Evolutionary conservation across 148 eudicot genomes (phyloP), one percentile per base, ranked within the genome.

Genomic region (Agrostemma githago): DNA sequence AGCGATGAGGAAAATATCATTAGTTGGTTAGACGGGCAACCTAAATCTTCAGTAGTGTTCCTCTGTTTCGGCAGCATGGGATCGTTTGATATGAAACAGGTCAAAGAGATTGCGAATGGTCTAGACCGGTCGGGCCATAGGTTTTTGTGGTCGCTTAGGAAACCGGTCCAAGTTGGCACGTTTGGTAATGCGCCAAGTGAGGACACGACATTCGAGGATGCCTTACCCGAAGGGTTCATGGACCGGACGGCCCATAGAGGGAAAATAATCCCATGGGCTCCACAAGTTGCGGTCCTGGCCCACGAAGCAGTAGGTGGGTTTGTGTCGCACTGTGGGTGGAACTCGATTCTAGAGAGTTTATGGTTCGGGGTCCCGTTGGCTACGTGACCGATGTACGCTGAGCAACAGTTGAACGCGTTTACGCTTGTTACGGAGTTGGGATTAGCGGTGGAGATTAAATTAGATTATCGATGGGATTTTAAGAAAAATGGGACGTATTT

Each of bases 41-140:
- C 86, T 0, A 43, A 72, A 4, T 66, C 77, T 4, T 86, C 89
- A 0, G 89, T 89, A 2, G 87, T 85, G 40, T 89, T 80, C 64
- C 57, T 89, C 2, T 89, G 90, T 54, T 89, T 87, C 10, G 89
- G 93, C 6, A 89, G 88, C 64, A 74, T 74, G 74, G 93, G 93
- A 6, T 62, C 71, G 4, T 83, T 89, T 14, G 64, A 66, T 34
- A 76, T 5, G 48, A 77, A 58, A 5, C 90, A 87, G 40, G 83
- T 87, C 26, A 76, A 54, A 20, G 87, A 89, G 59, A 84, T 89
- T 14, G 93, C 90, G 0, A 1, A 8, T 9, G 90, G 86, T 0
- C 67, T 89, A 5, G 93, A 87, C 8, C 68, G 64, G 0, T 39
- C 76, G 16, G 88, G 89, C 1, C 64, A 78, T 43, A 66, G 81